Percentiles rank a stretch among this genome's conserved stretches.
Evolutionary conservation across 345 rosid genomes (phyloP).

Genomic region (Ceriops tagal): DNA sequence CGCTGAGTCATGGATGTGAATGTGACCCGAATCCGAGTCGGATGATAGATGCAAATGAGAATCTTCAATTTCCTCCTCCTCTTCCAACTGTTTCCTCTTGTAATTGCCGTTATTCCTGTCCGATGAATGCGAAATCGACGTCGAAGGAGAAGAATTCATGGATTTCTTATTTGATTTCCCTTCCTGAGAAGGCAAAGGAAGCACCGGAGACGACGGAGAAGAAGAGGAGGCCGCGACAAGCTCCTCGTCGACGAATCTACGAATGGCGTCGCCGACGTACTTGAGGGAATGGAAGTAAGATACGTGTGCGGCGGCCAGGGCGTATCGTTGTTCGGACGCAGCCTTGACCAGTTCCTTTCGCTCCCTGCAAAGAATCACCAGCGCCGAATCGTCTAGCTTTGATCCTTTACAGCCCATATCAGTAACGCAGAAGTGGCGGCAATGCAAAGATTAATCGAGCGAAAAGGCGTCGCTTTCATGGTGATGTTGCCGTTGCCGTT

Average conservation of each 20-base stretch:
- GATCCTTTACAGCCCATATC: slow-evolving; percentile 94
- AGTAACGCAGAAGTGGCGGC: background rate
- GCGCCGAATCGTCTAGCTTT: slow-evolving; percentile 68
- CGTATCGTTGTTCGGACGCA: slow-evolving; percentile 66
- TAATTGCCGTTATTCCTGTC: slow-evolving; percentile 1
- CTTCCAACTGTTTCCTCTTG: slow-evolving; percentile 22
- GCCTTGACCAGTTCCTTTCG: slow-evolving; percentile 66
- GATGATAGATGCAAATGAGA: slow-evolving; percentile 63
- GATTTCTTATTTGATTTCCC: slow-evolving; percentile 38
- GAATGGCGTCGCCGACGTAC: slow-evolving; percentile 76
- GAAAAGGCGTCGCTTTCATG: slow-evolving; percentile 8
- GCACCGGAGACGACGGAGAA: slow-evolving; percentile 62
- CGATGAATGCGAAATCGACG: slow-evolving; percentile 59
- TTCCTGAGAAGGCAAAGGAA: slow-evolving; percentile 73
- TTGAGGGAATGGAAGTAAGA: slow-evolving; percentile 63
- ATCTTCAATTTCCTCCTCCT: slow-evolving; percentile 34
- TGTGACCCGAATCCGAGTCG: slow-evolving; percentile 48
- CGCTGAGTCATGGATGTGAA: slow-evolving; percentile 38
- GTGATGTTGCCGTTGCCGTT: background rate
- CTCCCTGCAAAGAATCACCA: slow-evolving; percentile 72
- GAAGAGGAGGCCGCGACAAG: slow-evolving; percentile 48
- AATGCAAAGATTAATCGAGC: background rate
- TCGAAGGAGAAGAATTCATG: slow-evolving; percentile 44
- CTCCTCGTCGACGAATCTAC: slow-evolving; percentile 77
- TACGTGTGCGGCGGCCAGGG: slow-evolving; percentile 86